Percentiles rank a stretch among this genome's conserved stretches.
Evolutionary conservation across 352 stramenopile genomes (phyloP).

Genomic region (Pythium folliculosum): DNA sequence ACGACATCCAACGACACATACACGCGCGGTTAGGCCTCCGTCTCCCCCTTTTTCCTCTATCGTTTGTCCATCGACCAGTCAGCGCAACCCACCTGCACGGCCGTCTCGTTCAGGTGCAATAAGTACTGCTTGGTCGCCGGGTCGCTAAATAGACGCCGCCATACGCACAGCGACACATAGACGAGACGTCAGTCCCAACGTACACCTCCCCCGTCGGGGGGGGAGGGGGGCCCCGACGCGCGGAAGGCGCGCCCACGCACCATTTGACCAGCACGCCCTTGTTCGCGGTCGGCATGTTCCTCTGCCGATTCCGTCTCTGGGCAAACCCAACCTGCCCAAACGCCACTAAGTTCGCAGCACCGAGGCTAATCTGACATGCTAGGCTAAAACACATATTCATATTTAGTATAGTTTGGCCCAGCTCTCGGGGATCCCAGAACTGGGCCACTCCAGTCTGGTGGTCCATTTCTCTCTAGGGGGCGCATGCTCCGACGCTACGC

Average conservation of each 20-base stretch:
- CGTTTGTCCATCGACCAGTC: neutral
- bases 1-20: no score
- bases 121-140: slow-evolving; percentile 87
- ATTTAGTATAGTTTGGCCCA: no score
- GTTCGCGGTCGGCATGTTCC: slow-evolving; percentile 75
- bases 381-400: no score
- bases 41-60: neutral
- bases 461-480: slow-evolving; percentile 9
- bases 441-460: slow-evolving; percentile 17
- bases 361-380: neutral
- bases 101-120: slow-evolving; percentile 80
- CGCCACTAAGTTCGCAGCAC: slow-evolving; percentile 17
- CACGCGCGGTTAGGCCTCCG: no score
- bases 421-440: no score
- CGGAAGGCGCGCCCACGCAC: slow-evolving; percentile 31
- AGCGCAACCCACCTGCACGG: slow-evolving; percentile 59
- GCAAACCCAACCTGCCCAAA: neutral
- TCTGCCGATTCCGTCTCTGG: neutral
- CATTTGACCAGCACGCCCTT: slow-evolving; percentile 87
- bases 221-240: neutral
- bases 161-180: slow-evolving; percentile 1
- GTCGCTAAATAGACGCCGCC: slow-evolving; percentile 45
- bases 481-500: slow-evolving; percentile 21
- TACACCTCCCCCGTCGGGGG: no score
- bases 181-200: neutral